A percentile compares a stretch with the other conserved stretches of the same genome.
phyloP scores from a whole-genome alignment of 371 early-diverging fungal genomes.

The Syncephalastrum sp. region DNA sequence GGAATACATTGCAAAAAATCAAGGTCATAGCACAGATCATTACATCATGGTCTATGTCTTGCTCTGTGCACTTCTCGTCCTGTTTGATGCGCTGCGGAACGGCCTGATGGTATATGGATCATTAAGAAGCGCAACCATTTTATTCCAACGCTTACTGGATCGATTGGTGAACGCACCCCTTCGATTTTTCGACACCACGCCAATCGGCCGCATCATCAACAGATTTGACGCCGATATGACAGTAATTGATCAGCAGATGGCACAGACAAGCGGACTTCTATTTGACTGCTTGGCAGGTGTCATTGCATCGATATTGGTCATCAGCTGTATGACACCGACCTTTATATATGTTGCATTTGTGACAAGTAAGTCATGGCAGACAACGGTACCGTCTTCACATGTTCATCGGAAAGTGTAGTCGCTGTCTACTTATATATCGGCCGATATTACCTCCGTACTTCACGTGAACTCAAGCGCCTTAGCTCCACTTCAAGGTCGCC shows the following conservation, averaged over 20 bases:
- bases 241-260: conserved; percentile 37
- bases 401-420: conserved; percentile 2
- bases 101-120: conserved; percentile 44
- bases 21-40: conserved; percentile 22
- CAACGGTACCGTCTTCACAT: no score
- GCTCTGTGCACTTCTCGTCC: conserved; percentile 18
- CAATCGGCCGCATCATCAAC: conserved; percentile 88
- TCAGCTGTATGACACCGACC: conserved; percentile 57
- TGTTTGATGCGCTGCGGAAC: conserved; percentile 35
- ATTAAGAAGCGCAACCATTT: conserved; percentile 53
- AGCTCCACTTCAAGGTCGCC: conserved; percentile 76
- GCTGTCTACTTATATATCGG: conserved; percentile 42
- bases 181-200: conserved; percentile 91
- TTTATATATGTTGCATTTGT: conserved; percentile 44
- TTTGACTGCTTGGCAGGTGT: conserved; percentile 43
- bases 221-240: conserved; percentile 72
- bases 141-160: conserved; percentile 55
- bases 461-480: conserved; percentile 80
- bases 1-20: neutral
- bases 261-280: conserved; percentile 29
- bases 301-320: conserved; percentile 60
- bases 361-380: conserved; percentile 15
- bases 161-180: conserved; percentile 68
- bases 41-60: conserved; percentile 29
- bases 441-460: conserved; percentile 62